Conservation (phyloP, 2,329 filamentous ascomycete species). For the Colletotrichum siamense region DNA sequence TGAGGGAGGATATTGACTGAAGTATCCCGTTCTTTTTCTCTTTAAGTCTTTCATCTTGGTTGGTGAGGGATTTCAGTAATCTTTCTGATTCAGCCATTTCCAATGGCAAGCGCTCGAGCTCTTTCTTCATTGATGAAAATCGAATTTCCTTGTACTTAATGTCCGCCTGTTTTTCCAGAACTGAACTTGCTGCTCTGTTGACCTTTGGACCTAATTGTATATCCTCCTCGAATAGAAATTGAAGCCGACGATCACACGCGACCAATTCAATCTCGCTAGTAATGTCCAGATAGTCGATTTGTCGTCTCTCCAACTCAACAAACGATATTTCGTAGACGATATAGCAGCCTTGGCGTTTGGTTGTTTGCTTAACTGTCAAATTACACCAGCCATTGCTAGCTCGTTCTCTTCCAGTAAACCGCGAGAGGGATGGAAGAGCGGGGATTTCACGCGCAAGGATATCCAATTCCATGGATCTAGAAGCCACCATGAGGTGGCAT, state of each 20-base stretch:
- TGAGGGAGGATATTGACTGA: not conserved
- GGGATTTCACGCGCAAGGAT: not conserved
- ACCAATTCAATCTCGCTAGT: not conserved
- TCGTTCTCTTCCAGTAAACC: not conserved
- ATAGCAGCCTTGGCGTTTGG: not conserved
- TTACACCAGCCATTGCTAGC: not conserved
- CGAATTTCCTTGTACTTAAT: rapidly evolving
- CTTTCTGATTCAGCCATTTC: not conserved
- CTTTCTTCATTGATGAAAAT: not conserved
- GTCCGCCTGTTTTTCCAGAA: not conserved
- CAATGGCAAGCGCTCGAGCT: not conserved
- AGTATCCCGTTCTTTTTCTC: not conserved
- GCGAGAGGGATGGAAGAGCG: not conserved
- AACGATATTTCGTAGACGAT: not conserved
- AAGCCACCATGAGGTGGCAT: not conserved
- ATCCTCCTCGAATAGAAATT: not conserved
- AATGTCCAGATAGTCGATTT: not conserved
- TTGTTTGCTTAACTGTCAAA: not conserved
- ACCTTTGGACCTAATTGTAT: not conserved
- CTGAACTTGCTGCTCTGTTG: not conserved
- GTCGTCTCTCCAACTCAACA: not conserved
- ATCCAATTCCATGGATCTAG: not conserved
- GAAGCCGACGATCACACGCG: not conserved
- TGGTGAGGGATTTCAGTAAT: rapidly evolving
- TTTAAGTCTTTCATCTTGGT: not conserved